A percentile compares a stretch with the other conserved stretches of the same genome.
These are phyloP conservation scores for Lactarius sp. DNA, from an alignment of 768 basidiomycete genomes.

Conservation along the genomic window DNA sequence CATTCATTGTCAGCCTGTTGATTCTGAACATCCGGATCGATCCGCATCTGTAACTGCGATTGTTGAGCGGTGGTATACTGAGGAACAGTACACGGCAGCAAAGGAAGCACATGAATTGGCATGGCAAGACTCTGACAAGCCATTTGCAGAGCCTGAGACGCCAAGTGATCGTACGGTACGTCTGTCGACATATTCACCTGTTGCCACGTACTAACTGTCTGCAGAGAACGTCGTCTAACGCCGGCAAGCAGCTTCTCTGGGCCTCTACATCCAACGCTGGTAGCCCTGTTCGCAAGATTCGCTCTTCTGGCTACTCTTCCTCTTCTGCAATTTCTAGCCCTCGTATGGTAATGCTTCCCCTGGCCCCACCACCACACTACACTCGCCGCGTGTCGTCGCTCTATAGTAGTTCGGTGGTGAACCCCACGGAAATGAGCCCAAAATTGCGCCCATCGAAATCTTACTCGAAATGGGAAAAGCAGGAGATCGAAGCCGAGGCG, in stretches of 20 bases:
- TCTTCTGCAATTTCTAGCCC: conserved; percentile 38
- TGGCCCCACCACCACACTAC: conserved; percentile 31
- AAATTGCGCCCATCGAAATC: conserved; percentile 42
- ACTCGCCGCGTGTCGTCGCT: conserved; percentile 26
- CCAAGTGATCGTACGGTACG: conserved; percentile 32
- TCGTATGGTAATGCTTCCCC: conserved; percentile 34
- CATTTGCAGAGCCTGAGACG: conserved; percentile 41
- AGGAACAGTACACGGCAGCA: conserved; percentile 63
- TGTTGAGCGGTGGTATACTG: conserved; percentile 76
- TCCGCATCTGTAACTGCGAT: conserved; percentile 63
- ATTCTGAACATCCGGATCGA: conserved; percentile 74
- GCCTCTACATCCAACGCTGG: conserved; percentile 42
- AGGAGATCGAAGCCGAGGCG: conserved; percentile 76
- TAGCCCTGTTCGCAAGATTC: conserved; percentile 31
- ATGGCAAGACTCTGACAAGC: conserved; percentile 57
- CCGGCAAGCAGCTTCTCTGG: conserved; percentile 71
- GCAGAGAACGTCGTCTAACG: conserved; percentile 6
- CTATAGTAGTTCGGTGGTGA: conserved; percentile 28
- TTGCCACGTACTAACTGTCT: not conserved
- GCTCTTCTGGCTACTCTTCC: conserved; percentile 43
- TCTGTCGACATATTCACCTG: not conserved
- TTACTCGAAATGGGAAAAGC: conserved; percentile 82
- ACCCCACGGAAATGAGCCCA: conserved; percentile 49
- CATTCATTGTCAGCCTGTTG: conserved; percentile 51
- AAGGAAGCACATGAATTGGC: conserved; percentile 56